Base-by-base conservation (phyloP, 75 land plant genomes). In the Ceratopteris richardii region DNA sequence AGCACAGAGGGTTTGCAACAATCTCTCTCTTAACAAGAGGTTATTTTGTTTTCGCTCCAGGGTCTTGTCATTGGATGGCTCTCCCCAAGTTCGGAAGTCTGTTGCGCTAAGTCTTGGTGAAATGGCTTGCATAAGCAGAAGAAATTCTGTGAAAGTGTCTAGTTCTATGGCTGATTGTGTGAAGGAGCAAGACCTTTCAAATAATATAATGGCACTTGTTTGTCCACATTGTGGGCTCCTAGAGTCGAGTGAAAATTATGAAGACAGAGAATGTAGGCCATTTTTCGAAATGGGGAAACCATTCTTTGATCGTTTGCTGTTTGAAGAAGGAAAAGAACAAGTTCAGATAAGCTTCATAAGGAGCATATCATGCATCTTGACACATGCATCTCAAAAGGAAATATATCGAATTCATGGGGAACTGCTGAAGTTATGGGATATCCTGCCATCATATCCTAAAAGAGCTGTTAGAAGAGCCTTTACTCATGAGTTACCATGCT, bases 381-480 rank as follows among this genome's bases (percentile, higher is more conserved):
- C 58, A 23, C 96, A 95, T 77, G 62, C 68, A 36, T 41, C 61
- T 52, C 44, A 44, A 22, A 76, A 66, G 48, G 53, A 62, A 19
- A 63, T 80, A 16, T 17, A 51, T 27, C 50, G 42, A 18, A 71
- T 62, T 13, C 68, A 75, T 69, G 19, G 31, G 43, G 58, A 76
- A 50, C 90, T 91, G 99, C 61, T 68, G 17, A 57, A 61, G 29
- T 83, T 82, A 44, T 57, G 89, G 20, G 88, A 83, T 22, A 58
- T 46, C 44, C 55, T 95, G 19, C 85, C 93, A 2, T 76, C 86
- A 27, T 82, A 89, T 59, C 75, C 56, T 54, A 65, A 69, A 30
- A 83, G 66, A 57, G 54, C 66, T 42, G 77, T 89, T 2, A 76
- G 96, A 41, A 81, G 80, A 44, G 83, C 96, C 61, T 95, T 95